A percentile compares a stretch with the other conserved stretches of the same genome.
phyloP scores from a whole-genome alignment of 176 grass and related monocot species.

The Cocos nucifera region DNA sequence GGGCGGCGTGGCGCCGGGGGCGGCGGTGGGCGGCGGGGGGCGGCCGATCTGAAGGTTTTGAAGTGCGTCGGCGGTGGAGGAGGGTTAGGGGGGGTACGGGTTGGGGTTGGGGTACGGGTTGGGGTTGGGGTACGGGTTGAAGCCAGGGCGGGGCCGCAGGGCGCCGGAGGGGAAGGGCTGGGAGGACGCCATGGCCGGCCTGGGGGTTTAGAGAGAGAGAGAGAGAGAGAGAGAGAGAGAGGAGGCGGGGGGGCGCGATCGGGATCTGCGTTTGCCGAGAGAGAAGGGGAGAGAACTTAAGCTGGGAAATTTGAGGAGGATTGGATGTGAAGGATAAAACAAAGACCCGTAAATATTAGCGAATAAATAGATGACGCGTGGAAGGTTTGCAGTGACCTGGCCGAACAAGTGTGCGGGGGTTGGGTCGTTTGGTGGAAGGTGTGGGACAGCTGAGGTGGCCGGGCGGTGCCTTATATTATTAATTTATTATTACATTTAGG shows the following conservation, averaged over 20 bases:
- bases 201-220: neutral
- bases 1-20: constrained; percentile 11
- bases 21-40: constrained; percentile 15
- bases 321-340: too few relatives aligned
- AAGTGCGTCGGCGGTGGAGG: constrained; percentile 19
- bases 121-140: constrained; percentile 18
- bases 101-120: constrained; percentile 4
- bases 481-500: too few relatives aligned
- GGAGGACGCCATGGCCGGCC: constrained; percentile 12
- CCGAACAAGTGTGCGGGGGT: too few relatives aligned
- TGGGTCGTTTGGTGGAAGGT: too few relatives aligned
- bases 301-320: too few relatives aligned
- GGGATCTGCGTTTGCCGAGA: neutral
- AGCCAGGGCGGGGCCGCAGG: constrained; percentile 19
- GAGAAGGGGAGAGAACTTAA: constrained; percentile 16
- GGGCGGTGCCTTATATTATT: too few relatives aligned
- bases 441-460: too few relatives aligned
- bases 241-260: too few relatives aligned
- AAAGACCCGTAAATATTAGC: too few relatives aligned
- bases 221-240: neutral
- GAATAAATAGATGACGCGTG: too few relatives aligned
- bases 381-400: too few relatives aligned
- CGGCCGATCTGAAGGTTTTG: constrained; percentile 59
- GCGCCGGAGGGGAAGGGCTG: constrained; percentile 9
- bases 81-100: constrained; percentile 9